These are phyloP conservation scores for Aristolochia californica DNA, from an alignment of 164 flowering plant genomes.

Conservation along the genomic window DNA sequence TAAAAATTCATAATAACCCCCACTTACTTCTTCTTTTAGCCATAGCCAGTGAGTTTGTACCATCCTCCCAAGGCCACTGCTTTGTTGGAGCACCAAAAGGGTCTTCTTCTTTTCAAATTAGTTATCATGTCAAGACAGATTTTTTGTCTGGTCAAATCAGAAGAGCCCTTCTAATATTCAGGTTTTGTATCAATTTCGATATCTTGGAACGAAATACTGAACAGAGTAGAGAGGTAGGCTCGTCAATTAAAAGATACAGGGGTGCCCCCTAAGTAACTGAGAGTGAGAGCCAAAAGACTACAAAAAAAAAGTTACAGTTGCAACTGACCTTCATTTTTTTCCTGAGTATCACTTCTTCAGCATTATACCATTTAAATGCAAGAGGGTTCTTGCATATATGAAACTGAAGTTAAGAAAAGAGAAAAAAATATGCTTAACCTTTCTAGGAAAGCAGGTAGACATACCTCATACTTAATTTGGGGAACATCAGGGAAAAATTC, in stretches of 20 bases:
- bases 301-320: background rate
- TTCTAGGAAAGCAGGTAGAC: background rate
- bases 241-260: too few species aligned
- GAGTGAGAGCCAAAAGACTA: too few species aligned
- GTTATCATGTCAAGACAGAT: background rate
- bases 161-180: too few species aligned
- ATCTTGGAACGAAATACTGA: too few species aligned
- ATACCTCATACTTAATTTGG: constrained; percentile 88
- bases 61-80: constrained; percentile 99
- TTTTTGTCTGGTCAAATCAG: too few species aligned
- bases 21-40: constrained; percentile 92
- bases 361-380: constrained; percentile 83
- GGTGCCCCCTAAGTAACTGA: too few species aligned
- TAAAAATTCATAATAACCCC: background rate
- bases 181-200: too few species aligned
- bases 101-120: constrained; percentile 49
- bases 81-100: constrained; percentile 92
- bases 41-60: constrained; percentile 89
- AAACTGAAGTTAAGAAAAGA: background rate
- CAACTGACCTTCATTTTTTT: constrained; percentile 85
- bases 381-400: constrained; percentile 70
- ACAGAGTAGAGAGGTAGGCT: too few species aligned
- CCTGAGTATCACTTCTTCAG: constrained; percentile 85
- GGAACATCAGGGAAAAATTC: constrained; percentile 89
- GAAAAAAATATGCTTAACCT: too few species aligned